Base-by-base conservation (phyloP, 768 basidiomycete genomes). In the Nevesoporus exiguus region DNA sequence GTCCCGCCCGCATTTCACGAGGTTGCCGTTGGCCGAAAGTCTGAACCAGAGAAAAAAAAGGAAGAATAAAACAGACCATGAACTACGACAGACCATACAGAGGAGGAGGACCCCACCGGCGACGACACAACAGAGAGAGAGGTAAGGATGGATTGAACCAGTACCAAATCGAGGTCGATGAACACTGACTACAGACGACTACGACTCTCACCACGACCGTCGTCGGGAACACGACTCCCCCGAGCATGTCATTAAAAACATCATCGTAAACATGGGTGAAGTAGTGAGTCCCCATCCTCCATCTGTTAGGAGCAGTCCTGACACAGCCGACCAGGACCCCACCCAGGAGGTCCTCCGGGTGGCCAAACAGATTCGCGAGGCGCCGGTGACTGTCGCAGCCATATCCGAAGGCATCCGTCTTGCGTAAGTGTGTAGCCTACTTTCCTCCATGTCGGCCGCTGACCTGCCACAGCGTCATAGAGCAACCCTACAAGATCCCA, bases 401-500 rank as follows among this genome's bases (percentile, higher is more conserved):
- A 70, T 92, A 31, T 81, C 89, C 0, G 90, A 92, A 61, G 85
- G 85, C 9, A 80, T 93, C 68, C 84, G 88, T 42, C 74, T 85
- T 67, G 86, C 80, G 91, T 88, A 53, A 55, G 55, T 21, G 9
- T 4, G 9, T 2, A 36, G n/a, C 27, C 21, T 51, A 7, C 36
- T 13, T 8, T 13, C 17, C 48, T 27, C 21, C 17, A 47, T 17
- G 5, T 42, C 15, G 39, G 19, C 44, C 49, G 52, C 48, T 69
- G 44, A 58, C 41, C 19, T 3, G 13, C 13, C 42, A 19, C 65
- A 93, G 91, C 47, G 83, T 92, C 49, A 92, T 88, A 1, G 92
- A 98, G 72, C 89, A 97, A 62, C 94, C 95, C 0, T 94, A 84
- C 77, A 99, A 98, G 76, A 88, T 91, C 33, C 88, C 93, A 0